Conservation (phyloP, 1,284 basidiomycete genomes). For the Apiotrichum domesticum region DNA sequence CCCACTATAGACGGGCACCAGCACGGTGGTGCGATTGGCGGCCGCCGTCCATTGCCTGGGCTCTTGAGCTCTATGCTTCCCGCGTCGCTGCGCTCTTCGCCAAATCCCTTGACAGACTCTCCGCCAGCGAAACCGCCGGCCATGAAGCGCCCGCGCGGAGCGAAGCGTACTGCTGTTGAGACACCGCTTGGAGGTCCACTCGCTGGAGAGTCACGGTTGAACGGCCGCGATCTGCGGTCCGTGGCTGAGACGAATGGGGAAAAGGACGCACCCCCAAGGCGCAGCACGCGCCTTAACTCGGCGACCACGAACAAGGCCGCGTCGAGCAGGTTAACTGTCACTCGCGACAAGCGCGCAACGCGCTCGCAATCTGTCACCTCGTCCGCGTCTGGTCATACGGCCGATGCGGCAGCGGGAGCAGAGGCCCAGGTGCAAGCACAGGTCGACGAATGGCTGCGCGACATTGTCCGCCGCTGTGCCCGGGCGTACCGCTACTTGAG, state of each 20-base stretch:
- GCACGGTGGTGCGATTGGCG: slow-evolving; percentile 52
- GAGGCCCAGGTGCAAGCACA: slow-evolving; percentile 65
- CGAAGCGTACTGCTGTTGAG: slow-evolving; percentile 39
- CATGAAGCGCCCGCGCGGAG: slow-evolving; percentile 41
- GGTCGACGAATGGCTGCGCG: slow-evolving; percentile 76
- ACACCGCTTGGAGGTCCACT: slow-evolving; percentile 10
- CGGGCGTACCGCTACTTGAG: slow-evolving; percentile 65
- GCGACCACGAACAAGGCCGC: slow-evolving; percentile 16
- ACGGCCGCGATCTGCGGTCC: slow-evolving; percentile 25
- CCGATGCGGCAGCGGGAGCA: slow-evolving; percentile 55
- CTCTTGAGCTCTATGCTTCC: slow-evolving; percentile 27
- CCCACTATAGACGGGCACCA: slow-evolving; percentile 52
- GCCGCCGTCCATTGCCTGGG: slow-evolving; percentile 30
- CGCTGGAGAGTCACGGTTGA: slow-evolving; percentile 15
- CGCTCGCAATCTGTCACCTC: slow-evolving; percentile 42
- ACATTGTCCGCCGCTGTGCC: slow-evolving; percentile 72
- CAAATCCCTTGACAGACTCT: slow-evolving; percentile 48
- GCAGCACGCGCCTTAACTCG: slow-evolving; percentile 36
- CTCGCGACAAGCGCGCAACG: slow-evolving; percentile 24
- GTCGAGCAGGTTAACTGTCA: slow-evolving; percentile 8
- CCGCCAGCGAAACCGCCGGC: slow-evolving; percentile 34
- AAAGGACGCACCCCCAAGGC: slow-evolving; percentile 28
- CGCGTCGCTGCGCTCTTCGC: slow-evolving; percentile 23
- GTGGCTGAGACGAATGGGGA: slow-evolving; percentile 31
- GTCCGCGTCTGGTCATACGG: slow-evolving; percentile 58